A percentile compares a stretch with the other conserved stretches of the same genome.
These are phyloP conservation scores for Aspergillus brasiliensis DNA, from an alignment of 2,329 filamentous ascomycete species.

Conservation along the genomic window DNA sequence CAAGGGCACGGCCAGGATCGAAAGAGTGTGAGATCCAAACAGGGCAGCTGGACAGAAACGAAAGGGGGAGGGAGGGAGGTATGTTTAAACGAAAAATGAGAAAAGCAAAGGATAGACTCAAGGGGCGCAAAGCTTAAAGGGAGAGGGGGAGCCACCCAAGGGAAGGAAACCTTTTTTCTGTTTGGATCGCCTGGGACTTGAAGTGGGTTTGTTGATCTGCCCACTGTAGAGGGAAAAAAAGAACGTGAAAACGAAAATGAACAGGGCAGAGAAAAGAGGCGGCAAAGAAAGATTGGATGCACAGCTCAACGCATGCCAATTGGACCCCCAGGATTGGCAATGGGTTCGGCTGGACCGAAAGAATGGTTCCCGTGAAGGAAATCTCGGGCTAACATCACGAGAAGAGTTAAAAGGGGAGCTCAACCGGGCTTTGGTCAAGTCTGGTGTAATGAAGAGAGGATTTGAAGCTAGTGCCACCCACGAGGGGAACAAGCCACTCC, in stretches of 20 bases:
- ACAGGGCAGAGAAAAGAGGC: too few species aligned
- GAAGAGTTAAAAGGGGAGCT: background rate
- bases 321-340: constrained; percentile 12
- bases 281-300: constrained; percentile 1
- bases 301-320: constrained; percentile 14
- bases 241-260: constrained; percentile 7
- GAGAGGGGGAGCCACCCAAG: constrained; percentile 9
- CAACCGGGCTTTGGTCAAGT: background rate
- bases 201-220: background rate
- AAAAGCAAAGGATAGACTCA: constrained; percentile 8
- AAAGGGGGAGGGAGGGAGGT: background rate
- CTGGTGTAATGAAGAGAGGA: background rate
- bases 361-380: constrained; percentile 6
- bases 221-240: constrained; percentile 1
- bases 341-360: background rate
- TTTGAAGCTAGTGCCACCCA: background rate
- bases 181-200: background rate
- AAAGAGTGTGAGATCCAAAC: background rate
- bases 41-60: background rate
- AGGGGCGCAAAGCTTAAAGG: constrained; percentile 8
- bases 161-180: constrained; percentile 2
- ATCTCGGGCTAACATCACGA: constrained; percentile 3
- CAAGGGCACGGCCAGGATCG: background rate
- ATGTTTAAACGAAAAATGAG: constrained; percentile 5
- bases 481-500: background rate